Percentiles rank a stretch among this genome's conserved stretches.
Evolutionary conservation across 1,284 basidiomycete genomes (phyloP).

Genomic region (Mycosarcoma maydis): DNA sequence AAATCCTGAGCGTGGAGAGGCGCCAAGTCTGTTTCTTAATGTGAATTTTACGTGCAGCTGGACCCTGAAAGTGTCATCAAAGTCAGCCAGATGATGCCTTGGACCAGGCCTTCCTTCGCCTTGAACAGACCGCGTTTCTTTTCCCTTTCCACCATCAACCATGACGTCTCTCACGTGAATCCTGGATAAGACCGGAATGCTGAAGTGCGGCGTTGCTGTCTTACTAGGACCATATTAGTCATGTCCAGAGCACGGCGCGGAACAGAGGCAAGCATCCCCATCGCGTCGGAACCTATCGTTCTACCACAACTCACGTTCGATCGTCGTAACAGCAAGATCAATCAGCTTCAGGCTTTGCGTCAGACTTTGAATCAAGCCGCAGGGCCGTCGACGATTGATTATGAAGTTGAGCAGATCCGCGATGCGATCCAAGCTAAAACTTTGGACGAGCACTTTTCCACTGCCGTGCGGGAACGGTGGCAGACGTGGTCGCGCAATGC

Average conservation of each 20-base stretch:
- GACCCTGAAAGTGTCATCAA: background rate
- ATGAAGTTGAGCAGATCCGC: conserved; percentile 23
- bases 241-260: conserved; percentile 4
- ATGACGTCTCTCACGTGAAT: no score
- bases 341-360: conserved; percentile 5
- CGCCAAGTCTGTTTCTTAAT: no score
- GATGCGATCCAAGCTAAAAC: conserved; percentile 13
- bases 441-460: conserved; percentile 37
- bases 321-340: conserved; percentile 17
- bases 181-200: no score
- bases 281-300: conserved; percentile 26
- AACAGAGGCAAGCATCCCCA: background rate
- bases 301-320: conserved; percentile 13
- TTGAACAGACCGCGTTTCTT: no score
- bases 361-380: conserved; percentile 3
- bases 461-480: conserved; percentile 40
- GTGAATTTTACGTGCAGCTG: background rate
- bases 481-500: conserved; percentile 42
- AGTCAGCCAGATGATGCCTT: no score
- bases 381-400: conserved; percentile 16
- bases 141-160: no score
- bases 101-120: no score
- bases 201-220: background rate
- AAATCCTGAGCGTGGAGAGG: background rate
- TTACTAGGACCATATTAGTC: background rate